Conservation (phyloP, 1,139 yeast species). For the Protomyces gravidus region DNA sequence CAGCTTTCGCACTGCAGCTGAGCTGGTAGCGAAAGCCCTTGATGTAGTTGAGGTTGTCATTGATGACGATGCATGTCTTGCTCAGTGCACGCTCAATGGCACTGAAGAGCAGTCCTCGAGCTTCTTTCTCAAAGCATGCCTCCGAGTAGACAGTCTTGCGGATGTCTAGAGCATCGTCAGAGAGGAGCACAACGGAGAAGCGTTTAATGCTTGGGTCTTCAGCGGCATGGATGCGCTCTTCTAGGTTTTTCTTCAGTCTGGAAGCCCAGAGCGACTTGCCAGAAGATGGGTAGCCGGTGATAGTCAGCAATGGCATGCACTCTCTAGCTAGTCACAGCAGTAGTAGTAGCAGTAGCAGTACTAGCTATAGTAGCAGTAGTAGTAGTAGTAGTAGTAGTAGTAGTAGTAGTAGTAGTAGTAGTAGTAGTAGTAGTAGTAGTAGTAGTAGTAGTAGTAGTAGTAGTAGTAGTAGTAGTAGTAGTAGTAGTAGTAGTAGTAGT, state of each 20-base stretch:
- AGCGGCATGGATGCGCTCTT: slow-evolving; percentile 46
- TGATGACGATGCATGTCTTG: slow-evolving; percentile 64
- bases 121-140: slow-evolving; percentile 65
- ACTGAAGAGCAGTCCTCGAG: slow-evolving; percentile 79
- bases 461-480: neutral
- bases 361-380: neutral
- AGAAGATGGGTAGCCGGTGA: slow-evolving; percentile 79
- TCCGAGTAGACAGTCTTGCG: slow-evolving; percentile 57
- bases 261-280: slow-evolving; percentile 79
- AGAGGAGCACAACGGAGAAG: slow-evolving; percentile 61
- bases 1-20: slow-evolving; percentile 85
- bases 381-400: neutral
- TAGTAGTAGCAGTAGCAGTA: neutral
- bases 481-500: neutral
- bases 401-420: neutral
- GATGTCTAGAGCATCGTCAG: slow-evolving; percentile 75
- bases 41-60: slow-evolving; percentile 83
- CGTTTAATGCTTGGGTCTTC: slow-evolving; percentile 49
- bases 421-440: neutral
- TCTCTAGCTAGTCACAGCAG: neutral
- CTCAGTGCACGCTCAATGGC: slow-evolving; percentile 81
- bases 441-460: neutral
- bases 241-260: slow-evolving; percentile 50
- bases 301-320: slow-evolving; percentile 73
- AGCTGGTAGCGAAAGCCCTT: slow-evolving; percentile 94